These are phyloP conservation scores for Rosa persica DNA, from an alignment of 306 rosid genomes.

Conservation along the genomic window DNA sequence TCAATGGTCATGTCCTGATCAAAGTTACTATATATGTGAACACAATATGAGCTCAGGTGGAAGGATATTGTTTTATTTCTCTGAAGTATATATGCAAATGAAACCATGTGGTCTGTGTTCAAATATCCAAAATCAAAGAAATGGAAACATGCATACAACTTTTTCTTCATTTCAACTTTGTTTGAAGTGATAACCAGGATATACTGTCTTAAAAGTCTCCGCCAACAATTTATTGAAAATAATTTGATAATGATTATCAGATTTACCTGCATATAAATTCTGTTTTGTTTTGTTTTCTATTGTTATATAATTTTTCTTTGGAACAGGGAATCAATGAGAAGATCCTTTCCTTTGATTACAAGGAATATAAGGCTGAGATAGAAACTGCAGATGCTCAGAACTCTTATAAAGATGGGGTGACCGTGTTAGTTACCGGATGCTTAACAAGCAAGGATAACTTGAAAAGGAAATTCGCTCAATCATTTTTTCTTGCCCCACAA, in stretches of 20 bases:
- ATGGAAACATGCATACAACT: neutral
- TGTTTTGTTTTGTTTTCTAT: constrained; percentile 19
- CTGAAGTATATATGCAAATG: neutral
- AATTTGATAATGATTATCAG: neutral
- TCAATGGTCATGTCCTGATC: neutral
- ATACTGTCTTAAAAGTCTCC: neutral
- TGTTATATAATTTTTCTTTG: neutral
- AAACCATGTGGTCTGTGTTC: neutral
- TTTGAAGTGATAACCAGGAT: neutral
- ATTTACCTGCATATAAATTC: constrained; percentile 1
- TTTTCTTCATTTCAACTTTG: neutral
- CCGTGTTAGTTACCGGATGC: constrained; percentile 77
- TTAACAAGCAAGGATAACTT: constrained; percentile 68
- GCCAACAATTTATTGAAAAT: neutral
- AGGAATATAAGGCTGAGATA: constrained; percentile 63
- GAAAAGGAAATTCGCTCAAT: constrained; percentile 66
- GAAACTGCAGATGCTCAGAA: constrained; percentile 78
- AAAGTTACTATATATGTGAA: neutral
- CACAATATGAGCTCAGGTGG: neutral
- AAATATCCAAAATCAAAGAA: neutral
- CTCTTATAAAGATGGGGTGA: constrained; percentile 61
- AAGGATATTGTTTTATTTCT: neutral
- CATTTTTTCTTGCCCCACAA: constrained; percentile 86
- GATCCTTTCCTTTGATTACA: constrained; percentile 64
- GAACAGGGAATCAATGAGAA: constrained; percentile 69